Evolutionary conservation across 306 rosid species (phyloP).

Genomic region (Cicer cuneatum): DNA sequence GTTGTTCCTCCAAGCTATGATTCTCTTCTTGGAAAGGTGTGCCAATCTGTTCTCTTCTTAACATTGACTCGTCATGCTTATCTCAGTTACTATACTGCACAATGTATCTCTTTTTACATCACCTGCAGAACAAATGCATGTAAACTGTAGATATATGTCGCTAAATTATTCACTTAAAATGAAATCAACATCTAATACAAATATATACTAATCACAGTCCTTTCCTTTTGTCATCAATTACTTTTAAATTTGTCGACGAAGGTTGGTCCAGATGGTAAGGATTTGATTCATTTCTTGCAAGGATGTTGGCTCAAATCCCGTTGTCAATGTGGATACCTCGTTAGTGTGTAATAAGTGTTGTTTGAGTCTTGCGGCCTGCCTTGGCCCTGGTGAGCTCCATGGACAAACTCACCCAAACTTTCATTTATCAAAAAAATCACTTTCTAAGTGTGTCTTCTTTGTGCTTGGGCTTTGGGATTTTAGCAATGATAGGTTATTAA

Average conservation of each 20-base stretch:
- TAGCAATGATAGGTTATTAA: constrained; percentile 6
- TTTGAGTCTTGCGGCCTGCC: background rate
- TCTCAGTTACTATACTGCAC: constrained; percentile 34
- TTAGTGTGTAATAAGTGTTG: background rate
- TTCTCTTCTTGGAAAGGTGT: constrained; percentile 95
- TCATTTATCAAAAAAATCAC: background rate
- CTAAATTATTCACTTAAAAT: constrained; percentile 11
- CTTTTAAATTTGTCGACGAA: background rate
- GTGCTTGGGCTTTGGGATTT: constrained; percentile 30
- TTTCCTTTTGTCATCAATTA: constrained; percentile 24
- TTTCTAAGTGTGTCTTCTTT: background rate
- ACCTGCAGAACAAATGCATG: constrained; percentile 30
- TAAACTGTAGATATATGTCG: constrained; percentile 2
- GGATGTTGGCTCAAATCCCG: background rate
- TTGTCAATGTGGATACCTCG: background rate
- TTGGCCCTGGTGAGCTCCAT: background rate
- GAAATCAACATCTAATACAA: constrained; percentile 2
- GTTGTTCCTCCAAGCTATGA: constrained; percentile 99
- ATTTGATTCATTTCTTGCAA: background rate
- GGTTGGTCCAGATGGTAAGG: background rate
- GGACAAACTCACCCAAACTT: background rate
- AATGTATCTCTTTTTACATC: constrained; percentile 25
- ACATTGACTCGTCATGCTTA: constrained; percentile 20
- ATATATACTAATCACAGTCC: constrained; percentile 5
- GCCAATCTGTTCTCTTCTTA: constrained; percentile 29